These are phyloP conservation scores for Biscogniauxia mediterranea DNA, from an alignment of 2,329 filamentous ascomycete genomes.

Conservation along the genomic window DNA sequence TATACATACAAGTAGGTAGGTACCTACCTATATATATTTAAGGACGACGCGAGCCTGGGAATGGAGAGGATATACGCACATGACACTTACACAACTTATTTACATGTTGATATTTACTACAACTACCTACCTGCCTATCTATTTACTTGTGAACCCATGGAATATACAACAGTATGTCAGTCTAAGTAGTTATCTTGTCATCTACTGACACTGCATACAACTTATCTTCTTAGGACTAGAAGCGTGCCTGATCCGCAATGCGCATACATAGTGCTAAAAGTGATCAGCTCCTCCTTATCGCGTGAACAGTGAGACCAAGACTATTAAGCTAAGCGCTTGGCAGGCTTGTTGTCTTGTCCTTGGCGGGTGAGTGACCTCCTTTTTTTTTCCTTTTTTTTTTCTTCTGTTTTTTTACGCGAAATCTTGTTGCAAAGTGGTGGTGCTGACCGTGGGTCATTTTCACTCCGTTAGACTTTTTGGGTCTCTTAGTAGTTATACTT, in stretches of 20 bases:
- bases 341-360: not conserved
- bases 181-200: too few species aligned
- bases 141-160: not conserved
- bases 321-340: not conserved
- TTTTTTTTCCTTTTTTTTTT: not conserved
- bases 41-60: not conserved
- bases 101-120: too few species aligned
- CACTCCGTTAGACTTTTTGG: too few species aligned
- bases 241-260: not conserved
- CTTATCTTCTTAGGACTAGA: not conserved
- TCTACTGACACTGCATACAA: not conserved
- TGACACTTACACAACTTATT: too few species aligned
- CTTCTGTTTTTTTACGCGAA: not conserved
- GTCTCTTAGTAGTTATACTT: too few species aligned
- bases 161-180: too few species aligned
- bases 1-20: too few species aligned
- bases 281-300: not conserved
- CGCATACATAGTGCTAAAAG: not conserved
- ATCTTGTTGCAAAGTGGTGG: too few species aligned
- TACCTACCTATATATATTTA: not conserved
- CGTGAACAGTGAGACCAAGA: not conserved
- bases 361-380: not conserved
- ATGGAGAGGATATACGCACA: not conserved
- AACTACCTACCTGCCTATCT: too few species aligned
- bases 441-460: too few species aligned